Conservation (phyloP, 306 rosid genomes). For the Notholithocarpus densiflorus region DNA sequence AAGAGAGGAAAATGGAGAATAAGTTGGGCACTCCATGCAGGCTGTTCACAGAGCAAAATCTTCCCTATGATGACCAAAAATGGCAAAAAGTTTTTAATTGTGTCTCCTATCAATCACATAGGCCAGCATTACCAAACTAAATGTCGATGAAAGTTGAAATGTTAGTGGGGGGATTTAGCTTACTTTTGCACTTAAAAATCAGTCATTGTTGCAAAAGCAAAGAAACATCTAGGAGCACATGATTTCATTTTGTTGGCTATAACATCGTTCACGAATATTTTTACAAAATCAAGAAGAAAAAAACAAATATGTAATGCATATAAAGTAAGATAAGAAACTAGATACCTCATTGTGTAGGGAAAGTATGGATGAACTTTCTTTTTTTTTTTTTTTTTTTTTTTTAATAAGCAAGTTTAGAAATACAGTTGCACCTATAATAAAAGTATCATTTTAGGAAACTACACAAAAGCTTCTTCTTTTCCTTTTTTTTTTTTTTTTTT, state of each 20-base stretch:
- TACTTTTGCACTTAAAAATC: conserved; percentile 7
- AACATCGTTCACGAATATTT: background rate
- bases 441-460: too few species aligned
- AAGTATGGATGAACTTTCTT: too few species aligned
- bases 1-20: conserved; percentile 8
- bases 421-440: too few species aligned
- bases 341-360: too few species aligned
- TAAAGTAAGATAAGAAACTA: background rate
- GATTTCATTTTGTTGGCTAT: conserved; percentile 4
- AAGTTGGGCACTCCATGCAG: conserved; percentile 1
- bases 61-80: conserved; percentile 30
- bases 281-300: background rate
- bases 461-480: too few species aligned
- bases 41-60: conserved; percentile 13
- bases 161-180: conserved; percentile 26
- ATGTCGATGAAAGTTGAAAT: conserved; percentile 15
- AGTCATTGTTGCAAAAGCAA: background rate
- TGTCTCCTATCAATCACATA: conserved; percentile 31
- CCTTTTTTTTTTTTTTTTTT: too few species aligned
- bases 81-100: conserved; percentile 22
- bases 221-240: background rate
- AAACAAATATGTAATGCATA: background rate
- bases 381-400: too few species aligned
- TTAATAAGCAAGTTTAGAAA: too few species aligned
- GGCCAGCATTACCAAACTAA: conserved; percentile 34